These are phyloP conservation scores for Ceratonia siliqua DNA, from an alignment of 306 rosid genomes.

Conservation along the genomic window DNA sequence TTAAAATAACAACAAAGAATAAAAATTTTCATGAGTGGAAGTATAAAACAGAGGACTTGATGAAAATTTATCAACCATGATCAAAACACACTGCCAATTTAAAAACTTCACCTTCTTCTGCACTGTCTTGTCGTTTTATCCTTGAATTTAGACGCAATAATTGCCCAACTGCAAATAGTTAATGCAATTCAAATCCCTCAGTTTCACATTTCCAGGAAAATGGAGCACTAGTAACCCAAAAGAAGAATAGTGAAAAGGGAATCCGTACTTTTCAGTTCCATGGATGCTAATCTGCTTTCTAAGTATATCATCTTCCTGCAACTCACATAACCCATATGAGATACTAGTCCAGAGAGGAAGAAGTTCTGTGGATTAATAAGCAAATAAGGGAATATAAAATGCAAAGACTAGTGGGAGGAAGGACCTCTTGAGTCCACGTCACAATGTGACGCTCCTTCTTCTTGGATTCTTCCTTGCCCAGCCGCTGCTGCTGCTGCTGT, in stretches of 20 bases:
- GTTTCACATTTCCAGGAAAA: slow-evolving; percentile 4
- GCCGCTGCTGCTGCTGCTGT: slow-evolving; percentile 36
- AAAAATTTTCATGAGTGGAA: not conserved
- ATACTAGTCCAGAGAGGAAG: not conserved
- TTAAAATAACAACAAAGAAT: slow-evolving; percentile 19
- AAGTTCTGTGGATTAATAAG: not conserved
- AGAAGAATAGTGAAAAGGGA: slow-evolving; percentile 20
- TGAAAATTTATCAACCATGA: slow-evolving; percentile 4
- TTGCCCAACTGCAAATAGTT: slow-evolving; percentile 67
- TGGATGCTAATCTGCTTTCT: slow-evolving; percentile 72
- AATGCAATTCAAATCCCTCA: slow-evolving; percentile 28
- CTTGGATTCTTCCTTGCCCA: slow-evolving; percentile 56
- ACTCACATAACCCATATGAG: slow-evolving; percentile 43
- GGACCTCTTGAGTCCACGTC: slow-evolving; percentile 84
- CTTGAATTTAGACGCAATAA: slow-evolving; percentile 86
- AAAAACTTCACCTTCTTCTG: slow-evolving; percentile 66
- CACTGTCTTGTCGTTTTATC: slow-evolving; percentile 92
- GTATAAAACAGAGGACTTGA: slow-evolving; percentile 20
- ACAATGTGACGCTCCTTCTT: slow-evolving; percentile 96
- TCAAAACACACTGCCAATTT: slow-evolving; percentile 9
- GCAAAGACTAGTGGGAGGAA: not conserved
- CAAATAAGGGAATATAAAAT: not conserved
- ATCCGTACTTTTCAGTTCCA: slow-evolving; percentile 81
- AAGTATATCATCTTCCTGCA: slow-evolving; percentile 90
- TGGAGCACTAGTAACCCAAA: slow-evolving; percentile 2